phyloP scores from a whole-genome alignment of 1,284 basidiomycete species.

The Moniliophthora roreri region DNA sequence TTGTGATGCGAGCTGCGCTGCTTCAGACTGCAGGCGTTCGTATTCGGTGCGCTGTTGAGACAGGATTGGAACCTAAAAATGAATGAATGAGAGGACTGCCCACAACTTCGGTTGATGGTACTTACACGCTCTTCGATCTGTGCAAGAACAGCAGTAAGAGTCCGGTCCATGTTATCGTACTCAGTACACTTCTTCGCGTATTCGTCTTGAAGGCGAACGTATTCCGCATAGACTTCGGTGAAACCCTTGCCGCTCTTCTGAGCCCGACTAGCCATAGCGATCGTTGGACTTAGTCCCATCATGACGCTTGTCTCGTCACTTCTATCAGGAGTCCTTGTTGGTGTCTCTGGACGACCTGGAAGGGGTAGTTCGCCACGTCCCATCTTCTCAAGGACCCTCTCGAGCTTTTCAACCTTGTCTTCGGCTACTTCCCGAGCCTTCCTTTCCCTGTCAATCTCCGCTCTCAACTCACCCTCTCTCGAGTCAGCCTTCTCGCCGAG shows the following conservation, averaged over 20 bases:
- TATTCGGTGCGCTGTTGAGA: slow-evolving; percentile 87
- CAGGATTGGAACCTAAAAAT: slow-evolving; percentile 81
- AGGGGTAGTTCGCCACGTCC: slow-evolving; percentile 67
- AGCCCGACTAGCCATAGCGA: slow-evolving; percentile 78
- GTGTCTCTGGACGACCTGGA: slow-evolving; percentile 52
- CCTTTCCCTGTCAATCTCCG: slow-evolving; percentile 66
- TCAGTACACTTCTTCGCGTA: slow-evolving; percentile 76
- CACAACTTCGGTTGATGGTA: slow-evolving; percentile 14
- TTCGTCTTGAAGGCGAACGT: slow-evolving; percentile 83
- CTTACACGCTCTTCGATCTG: slow-evolving; percentile 89
- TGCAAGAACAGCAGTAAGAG: slow-evolving; percentile 69
- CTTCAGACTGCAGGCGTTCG: slow-evolving; percentile 75
- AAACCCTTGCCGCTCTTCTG: slow-evolving; percentile 83
- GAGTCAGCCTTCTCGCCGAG: slow-evolving; percentile 69
- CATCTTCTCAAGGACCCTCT: slow-evolving; percentile 75
- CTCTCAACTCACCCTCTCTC: slow-evolving; percentile 61
- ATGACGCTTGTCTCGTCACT: slow-evolving; percentile 50
- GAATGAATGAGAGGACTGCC: slow-evolving; percentile 1
- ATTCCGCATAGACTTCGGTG: slow-evolving; percentile 89
- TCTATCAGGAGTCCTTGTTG: slow-evolving; percentile 41
- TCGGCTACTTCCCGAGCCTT: slow-evolving; percentile 62
- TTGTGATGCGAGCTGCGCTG: slow-evolving; percentile 77
- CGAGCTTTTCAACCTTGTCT: slow-evolving; percentile 57
- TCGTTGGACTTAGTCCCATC: slow-evolving; percentile 77
- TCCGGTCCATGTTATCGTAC: slow-evolving; percentile 78